These are phyloP conservation scores for Tuber magnatum DNA, from an alignment of 495 filamentous ascomycete species.

Conservation along the genomic window DNA sequence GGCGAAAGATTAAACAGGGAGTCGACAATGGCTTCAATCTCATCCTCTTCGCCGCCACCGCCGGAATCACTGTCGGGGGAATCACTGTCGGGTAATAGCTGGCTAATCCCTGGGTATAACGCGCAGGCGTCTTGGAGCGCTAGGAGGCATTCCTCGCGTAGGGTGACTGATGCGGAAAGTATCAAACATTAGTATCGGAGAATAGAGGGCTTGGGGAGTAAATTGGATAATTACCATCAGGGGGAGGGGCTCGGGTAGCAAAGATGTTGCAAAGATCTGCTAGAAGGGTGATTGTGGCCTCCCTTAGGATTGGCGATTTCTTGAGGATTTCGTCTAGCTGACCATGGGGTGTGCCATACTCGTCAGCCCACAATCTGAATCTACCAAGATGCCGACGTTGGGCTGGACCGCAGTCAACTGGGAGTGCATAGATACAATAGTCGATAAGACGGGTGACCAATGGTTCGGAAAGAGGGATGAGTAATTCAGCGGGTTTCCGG, in stretches of 20 bases:
- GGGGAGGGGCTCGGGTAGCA: background rate
- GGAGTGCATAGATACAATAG: background rate
- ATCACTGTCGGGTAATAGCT: background rate
- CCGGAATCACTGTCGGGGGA: background rate
- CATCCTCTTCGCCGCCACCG: background rate
- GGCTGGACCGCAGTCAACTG: background rate
- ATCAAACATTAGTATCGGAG: background rate
- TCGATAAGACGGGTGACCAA: background rate
- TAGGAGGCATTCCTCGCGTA: background rate
- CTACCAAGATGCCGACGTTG: background rate
- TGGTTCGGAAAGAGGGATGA: background rate
- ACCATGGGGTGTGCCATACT: background rate
- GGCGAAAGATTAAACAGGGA: background rate
- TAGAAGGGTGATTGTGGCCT: background rate
- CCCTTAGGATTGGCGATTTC: background rate
- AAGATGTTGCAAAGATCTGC: slow-evolving; percentile 2
- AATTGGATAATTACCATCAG: background rate
- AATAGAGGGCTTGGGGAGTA: background rate
- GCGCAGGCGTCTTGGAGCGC: background rate
- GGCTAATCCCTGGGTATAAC: background rate
- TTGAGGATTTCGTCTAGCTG: background rate
- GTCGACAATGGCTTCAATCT: background rate
- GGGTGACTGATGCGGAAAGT: background rate
- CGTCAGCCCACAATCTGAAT: background rate
- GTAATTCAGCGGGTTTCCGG: background rate